These are phyloP conservation scores for Leccinum solheimii DNA, from an alignment of 1,284 basidiomycete genomes.

Conservation along the genomic window DNA sequence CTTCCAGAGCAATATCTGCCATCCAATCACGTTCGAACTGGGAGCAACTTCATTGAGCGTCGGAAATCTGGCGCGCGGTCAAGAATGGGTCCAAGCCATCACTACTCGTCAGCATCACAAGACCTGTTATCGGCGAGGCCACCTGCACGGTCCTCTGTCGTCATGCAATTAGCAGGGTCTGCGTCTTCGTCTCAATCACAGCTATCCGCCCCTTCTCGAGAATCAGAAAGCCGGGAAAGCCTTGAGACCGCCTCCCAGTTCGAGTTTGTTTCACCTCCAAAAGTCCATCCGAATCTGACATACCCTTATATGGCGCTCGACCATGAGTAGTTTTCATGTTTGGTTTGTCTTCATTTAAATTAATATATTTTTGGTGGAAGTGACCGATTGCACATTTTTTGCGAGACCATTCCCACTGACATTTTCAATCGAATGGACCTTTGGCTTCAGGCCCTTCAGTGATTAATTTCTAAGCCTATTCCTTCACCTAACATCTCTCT, in stretches of 20 bases:
- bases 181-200: conserved; percentile 34
- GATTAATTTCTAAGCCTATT: conserved; percentile 8
- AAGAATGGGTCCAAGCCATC: conserved; percentile 21
- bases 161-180: conserved; percentile 25
- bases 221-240: conserved; percentile 36
- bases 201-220: conserved; percentile 26
- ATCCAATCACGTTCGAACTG: conserved; percentile 38
- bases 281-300: conserved; percentile 27
- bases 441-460: background rate
- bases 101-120: conserved; percentile 32
- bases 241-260: conserved; percentile 27
- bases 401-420: conserved; percentile 18
- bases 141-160: conserved; percentile 11
- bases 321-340: conserved; percentile 30
- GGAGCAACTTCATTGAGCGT: conserved; percentile 32
- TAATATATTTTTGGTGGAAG: conserved; percentile 10
- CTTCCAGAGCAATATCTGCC: conserved; percentile 41
- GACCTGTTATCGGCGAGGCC: conserved; percentile 25
- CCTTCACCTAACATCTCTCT: conserved; percentile 6
- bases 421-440: conserved; percentile 8
- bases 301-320: conserved; percentile 46
- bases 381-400: conserved; percentile 9
- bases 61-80: conserved; percentile 29
- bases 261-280: conserved; percentile 27
- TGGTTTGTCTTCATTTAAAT: conserved; percentile 19